phyloP scores from a whole-genome alignment of 495 filamentous ascomycete genomes.

The Elasticomyces elasticus region DNA sequence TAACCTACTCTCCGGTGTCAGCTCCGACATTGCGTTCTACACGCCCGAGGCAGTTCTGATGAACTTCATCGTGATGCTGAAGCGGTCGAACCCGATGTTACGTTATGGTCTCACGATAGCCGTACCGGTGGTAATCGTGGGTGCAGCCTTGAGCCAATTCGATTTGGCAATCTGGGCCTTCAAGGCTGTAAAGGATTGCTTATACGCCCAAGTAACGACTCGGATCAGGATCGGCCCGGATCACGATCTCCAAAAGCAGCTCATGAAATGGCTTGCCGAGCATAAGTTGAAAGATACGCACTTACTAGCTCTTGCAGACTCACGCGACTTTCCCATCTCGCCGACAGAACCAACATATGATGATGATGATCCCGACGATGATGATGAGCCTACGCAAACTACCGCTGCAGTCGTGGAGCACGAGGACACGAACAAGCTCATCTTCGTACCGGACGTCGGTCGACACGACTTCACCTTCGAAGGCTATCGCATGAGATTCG shows the following conservation, averaged over 20 bases:
- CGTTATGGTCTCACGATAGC: not conserved
- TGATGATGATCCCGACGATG: not conserved
- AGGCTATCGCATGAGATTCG: not conserved
- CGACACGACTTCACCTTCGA: not conserved
- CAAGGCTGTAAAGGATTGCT: not conserved
- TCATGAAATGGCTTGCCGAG: not conserved
- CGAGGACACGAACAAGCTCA: not conserved
- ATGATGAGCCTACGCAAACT: too few relatives aligned
- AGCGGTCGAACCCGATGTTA: not conserved
- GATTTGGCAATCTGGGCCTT: not conserved
- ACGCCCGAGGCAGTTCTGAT: not conserved
- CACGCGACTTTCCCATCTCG: too few relatives aligned
- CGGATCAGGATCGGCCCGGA: not conserved
- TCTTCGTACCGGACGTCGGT: not conserved
- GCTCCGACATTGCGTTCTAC: not conserved
- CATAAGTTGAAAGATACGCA: not conserved
- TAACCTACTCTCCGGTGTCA: too few relatives aligned
- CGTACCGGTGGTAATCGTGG: not conserved
- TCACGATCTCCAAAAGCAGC: not conserved
- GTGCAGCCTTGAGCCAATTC: not conserved
- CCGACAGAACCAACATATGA: too few relatives aligned
- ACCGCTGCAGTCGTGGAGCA: too few relatives aligned
- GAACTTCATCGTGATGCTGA: not conserved
- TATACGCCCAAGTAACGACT: not conserved
- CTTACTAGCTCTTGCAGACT: not conserved